These are phyloP conservation scores for Kluyveromyces marxianus DNA, from an alignment of 1,139 yeast genomes.

Conservation along the genomic window DNA sequence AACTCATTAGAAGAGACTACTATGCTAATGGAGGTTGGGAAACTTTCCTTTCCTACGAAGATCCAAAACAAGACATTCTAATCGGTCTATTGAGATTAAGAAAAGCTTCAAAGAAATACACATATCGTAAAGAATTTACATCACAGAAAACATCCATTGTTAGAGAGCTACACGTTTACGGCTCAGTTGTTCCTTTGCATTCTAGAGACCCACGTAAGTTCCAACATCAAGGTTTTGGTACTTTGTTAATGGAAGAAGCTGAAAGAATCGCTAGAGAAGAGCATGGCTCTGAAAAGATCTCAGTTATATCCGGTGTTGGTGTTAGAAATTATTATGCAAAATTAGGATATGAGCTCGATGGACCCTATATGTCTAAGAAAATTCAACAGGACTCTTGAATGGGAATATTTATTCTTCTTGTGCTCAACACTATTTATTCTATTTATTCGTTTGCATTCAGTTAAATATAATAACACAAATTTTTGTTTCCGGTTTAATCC, in stretches of 20 bases:
- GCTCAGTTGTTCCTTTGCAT: slow-evolving; percentile 94
- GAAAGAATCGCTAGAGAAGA: slow-evolving; percentile 92
- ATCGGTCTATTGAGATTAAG: slow-evolving; percentile 86
- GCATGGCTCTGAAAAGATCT: slow-evolving; percentile 84
- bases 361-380: slow-evolving; percentile 88
- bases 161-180: slow-evolving; percentile 93
- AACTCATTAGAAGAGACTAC: slow-evolving; percentile 88
- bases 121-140: slow-evolving; percentile 83
- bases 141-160: slow-evolving; percentile 85
- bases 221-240: slow-evolving; percentile 99
- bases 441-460: neutral
- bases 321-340: slow-evolving; percentile 92
- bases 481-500: neutral
- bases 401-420: neutral
- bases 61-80: slow-evolving; percentile 91
- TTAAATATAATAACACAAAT: slow-evolving; percentile 3
- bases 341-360: slow-evolving; percentile 85
- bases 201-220: slow-evolving; percentile 97
- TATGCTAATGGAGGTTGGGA: slow-evolving; percentile 99
- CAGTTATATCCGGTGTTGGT: slow-evolving; percentile 96
- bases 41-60: slow-evolving; percentile 91
- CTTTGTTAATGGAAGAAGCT: slow-evolving; percentile 96
- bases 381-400: neutral
- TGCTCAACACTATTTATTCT: neutral
- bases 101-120: slow-evolving; percentile 80